phyloP scores from a whole-genome alignment of 495 filamentous ascomycete genomes.

The Cladorrhinum samala region DNA sequence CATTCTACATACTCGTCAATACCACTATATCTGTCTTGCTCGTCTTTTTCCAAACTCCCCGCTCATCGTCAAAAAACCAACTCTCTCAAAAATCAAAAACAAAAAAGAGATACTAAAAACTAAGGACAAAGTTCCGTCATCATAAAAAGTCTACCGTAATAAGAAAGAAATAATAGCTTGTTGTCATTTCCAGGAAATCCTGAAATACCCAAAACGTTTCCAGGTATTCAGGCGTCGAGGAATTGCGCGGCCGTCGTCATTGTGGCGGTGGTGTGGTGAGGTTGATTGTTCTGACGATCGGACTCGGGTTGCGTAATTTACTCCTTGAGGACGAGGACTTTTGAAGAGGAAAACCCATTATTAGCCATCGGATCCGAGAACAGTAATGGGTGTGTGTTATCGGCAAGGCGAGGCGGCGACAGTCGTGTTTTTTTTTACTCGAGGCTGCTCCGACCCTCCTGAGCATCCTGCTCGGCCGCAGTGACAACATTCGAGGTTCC shows the following conservation, averaged over 20 bases:
- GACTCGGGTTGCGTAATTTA: slow-evolving; percentile 8
- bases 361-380: slow-evolving; percentile 15
- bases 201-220: too few relatives aligned
- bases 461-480: slow-evolving; percentile 23
- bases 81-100: background rate
- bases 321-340: slow-evolving; percentile 25
- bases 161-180: background rate
- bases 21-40: background rate
- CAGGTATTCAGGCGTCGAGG: background rate
- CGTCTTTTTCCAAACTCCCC: background rate
- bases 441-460: slow-evolving; percentile 24
- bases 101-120: background rate
- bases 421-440: too few relatives aligned
- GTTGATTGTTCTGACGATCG: slow-evolving; percentile 3
- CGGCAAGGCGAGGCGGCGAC: background rate
- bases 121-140: background rate
- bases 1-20: slow-evolving; percentile 1
- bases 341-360: slow-evolving; percentile 8
- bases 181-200: too few relatives aligned
- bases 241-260: background rate
- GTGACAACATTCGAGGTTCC: slow-evolving; percentile 18
- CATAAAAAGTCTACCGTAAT: background rate
- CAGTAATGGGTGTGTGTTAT: background rate
- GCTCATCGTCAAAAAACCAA: background rate
- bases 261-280: background rate